phyloP scores from a whole-genome alignment of 768 basidiomycete genomes.

The Punctularia strigosozonata region DNA sequence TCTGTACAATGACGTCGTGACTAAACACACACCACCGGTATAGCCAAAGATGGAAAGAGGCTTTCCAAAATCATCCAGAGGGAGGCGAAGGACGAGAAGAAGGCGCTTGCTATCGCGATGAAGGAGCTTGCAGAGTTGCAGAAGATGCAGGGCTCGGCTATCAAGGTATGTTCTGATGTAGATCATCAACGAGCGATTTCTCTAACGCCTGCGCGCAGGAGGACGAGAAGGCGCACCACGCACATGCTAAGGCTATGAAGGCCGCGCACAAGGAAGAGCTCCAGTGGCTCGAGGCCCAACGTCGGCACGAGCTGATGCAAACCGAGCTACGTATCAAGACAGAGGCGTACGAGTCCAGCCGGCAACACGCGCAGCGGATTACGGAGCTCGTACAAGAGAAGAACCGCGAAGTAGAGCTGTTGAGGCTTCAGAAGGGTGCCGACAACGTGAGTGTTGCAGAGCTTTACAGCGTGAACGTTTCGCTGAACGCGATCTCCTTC shows the following conservation, averaged over 20 bases:
- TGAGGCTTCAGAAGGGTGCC: conserved; percentile 51
- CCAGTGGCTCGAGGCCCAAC: conserved; percentile 47
- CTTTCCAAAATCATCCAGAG: conserved; percentile 60
- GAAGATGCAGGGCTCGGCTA: conserved; percentile 52
- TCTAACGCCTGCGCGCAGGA: conserved; percentile 20
- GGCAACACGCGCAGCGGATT: conserved; percentile 41
- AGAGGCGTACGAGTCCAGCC: conserved; percentile 36
- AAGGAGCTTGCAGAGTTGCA: conserved; percentile 59
- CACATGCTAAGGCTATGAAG: conserved; percentile 40
- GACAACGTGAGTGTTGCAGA: too few species aligned
- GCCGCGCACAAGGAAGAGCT: conserved; percentile 55
- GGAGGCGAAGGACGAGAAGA: conserved; percentile 59
- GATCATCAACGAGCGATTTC: too few species aligned
- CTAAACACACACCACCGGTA: too few species aligned
- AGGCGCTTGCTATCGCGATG: conserved; percentile 46
- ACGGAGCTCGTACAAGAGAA: conserved; percentile 59
- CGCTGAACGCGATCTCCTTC: too few species aligned
- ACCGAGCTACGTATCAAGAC: conserved; percentile 34
- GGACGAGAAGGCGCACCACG: conserved; percentile 44
- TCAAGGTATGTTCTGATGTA: conserved; percentile 46
- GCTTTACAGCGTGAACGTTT: too few species aligned
- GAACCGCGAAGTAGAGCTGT: conserved; percentile 58
- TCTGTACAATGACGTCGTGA: too few species aligned
- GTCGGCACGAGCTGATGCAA: conserved; percentile 41
- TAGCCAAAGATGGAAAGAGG: conserved; percentile 47